Base-by-base conservation (phyloP, 2,329 filamentous ascomycete species). In the Penicillium sp. region DNA sequence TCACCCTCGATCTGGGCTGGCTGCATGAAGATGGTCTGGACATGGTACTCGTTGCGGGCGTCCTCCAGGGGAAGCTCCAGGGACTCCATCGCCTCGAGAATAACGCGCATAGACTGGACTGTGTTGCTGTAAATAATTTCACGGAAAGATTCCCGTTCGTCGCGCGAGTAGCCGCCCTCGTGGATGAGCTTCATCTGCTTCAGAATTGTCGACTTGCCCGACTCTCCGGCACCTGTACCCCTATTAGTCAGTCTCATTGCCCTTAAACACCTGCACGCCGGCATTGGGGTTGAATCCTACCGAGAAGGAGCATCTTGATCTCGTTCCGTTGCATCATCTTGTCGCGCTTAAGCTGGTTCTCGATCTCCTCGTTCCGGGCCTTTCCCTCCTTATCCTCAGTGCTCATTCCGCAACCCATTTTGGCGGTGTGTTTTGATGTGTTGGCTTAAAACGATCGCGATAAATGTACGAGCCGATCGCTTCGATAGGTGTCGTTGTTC, bases 331-430 rank as follows among this genome's bases (percentile, higher is more conserved):
- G 93, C 84, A 96, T 90, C 90, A 98, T 90, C 81, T 96, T 96
- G 76, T 99, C 95, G 77, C 91, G 86, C 86, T 97, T 98, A 75
- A 98, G 84, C 84, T 98, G 93, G 78, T 97, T 98, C 82, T 99
- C 95, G 74, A 99, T 99, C 87, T 98, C 93, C 85, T 99, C 95
- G 77, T 99, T 98, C 70, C 95, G 89, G 84, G 92, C 91, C 90
- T 97, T 98, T 82, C 95, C 93, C 92, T 98, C 95, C 89, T 97
- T 97, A 82, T 98, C 95, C 84, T 98, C 95, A 75, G 95, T 96
- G 79, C 93, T 98, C 91, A 97, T 96, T 81, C 93, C 93, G 79
- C 95, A 99, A 87, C 95, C 95, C 95, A 99, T 99, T 72, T 83
- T 92, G 89, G 76, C 82, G 79, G 77, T 67, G 52, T 55, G 62